Percentiles rank a stretch among this genome's conserved stretches.
These are phyloP conservation scores for Colletotrichum tropicicola DNA, from an alignment of 2,329 filamentous ascomycete genomes.

Conservation along the genomic window DNA sequence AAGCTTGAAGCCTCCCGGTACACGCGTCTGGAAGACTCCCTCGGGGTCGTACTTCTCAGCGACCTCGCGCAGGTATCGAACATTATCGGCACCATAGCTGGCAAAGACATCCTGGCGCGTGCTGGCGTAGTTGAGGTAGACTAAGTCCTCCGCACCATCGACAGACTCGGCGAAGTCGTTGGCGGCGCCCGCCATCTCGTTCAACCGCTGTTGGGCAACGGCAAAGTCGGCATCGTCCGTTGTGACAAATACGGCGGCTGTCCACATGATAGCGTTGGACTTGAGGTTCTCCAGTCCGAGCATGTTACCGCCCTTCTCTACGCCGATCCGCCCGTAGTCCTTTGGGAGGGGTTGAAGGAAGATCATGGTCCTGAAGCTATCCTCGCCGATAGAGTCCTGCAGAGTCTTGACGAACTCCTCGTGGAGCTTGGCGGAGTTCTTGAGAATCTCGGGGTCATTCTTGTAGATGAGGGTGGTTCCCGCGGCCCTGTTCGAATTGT, in stretches of 20 bases:
- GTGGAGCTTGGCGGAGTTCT: slow-evolving; percentile 36
- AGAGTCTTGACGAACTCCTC: slow-evolving; percentile 32
- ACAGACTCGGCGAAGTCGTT: slow-evolving; percentile 34
- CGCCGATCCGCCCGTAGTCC: slow-evolving; percentile 39
- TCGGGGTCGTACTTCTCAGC: slow-evolving; percentile 39
- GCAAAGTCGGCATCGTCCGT: background rate
- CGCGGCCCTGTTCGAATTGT: slow-evolving; percentile 37
- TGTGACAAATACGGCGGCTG: background rate
- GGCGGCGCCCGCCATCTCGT: slow-evolving; percentile 27
- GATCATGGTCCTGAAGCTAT: slow-evolving; percentile 33
- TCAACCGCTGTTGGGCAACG: slow-evolving; percentile 30
- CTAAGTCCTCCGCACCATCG: slow-evolving; percentile 35
- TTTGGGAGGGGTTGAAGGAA: slow-evolving; percentile 48
- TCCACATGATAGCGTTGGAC: background rate
- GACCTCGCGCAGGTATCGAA: slow-evolving; percentile 36
- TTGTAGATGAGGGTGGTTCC: slow-evolving; percentile 27
- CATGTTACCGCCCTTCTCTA: slow-evolving; percentile 49
- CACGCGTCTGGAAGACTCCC: slow-evolving; percentile 38
- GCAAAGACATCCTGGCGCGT: slow-evolving; percentile 37
- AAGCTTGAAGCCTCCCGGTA: slow-evolving; percentile 43
- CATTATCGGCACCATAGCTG: slow-evolving; percentile 38
- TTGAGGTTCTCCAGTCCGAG: slow-evolving; percentile 42
- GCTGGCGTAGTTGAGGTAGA: slow-evolving; percentile 44
- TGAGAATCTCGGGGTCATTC: slow-evolving; percentile 31
- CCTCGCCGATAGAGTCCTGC: slow-evolving; percentile 12